These are phyloP conservation scores for Ogataea pilisensis DNA, from an alignment of 805 yeast species.

Conservation along the genomic window DNA sequence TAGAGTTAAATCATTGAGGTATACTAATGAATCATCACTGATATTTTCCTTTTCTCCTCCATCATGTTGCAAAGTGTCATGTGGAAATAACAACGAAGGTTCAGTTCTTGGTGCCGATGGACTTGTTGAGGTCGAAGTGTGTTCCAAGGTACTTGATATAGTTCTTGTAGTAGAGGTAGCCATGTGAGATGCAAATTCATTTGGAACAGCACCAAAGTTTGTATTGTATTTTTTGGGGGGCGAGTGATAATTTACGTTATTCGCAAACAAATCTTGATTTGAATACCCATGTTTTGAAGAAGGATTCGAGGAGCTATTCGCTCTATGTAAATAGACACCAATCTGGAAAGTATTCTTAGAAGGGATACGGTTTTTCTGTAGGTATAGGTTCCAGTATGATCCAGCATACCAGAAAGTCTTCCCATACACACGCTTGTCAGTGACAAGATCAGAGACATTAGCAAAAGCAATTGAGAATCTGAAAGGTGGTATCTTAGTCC, in stretches of 20 bases:
- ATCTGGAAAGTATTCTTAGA: conserved; percentile 42
- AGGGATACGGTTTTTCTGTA: conserved; percentile 41
- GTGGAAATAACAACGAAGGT: neutral
- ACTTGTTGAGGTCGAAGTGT: too few species aligned
- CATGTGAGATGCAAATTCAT: too few species aligned
- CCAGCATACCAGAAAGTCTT: conserved; percentile 59
- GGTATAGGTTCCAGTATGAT: conserved; percentile 53
- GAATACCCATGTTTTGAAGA: conserved; percentile 37
- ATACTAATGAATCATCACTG: conserved; percentile 21
- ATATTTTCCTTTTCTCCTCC: conserved; percentile 23
- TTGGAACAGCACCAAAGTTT: too few species aligned
- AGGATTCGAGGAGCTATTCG: conserved; percentile 32
- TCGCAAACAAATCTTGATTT: conserved; percentile 35
- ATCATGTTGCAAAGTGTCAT: conserved; percentile 4
- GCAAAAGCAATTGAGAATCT: conserved; percentile 51
- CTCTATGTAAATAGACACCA: conserved; percentile 55
- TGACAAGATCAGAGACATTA: conserved; percentile 40
- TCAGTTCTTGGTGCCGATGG: neutral
- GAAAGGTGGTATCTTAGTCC: conserved; percentile 49
- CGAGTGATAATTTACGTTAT: conserved; percentile 23
- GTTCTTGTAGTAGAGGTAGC: too few species aligned
- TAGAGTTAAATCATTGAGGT: conserved; percentile 19
- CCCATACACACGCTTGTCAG: conserved; percentile 46
- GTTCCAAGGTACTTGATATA: too few species aligned
- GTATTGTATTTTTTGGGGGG: conserved; percentile 19